Evolutionary conservation across 2,329 filamentous ascomycete species (phyloP).

Genomic region (Aspergillus sergii): DNA sequence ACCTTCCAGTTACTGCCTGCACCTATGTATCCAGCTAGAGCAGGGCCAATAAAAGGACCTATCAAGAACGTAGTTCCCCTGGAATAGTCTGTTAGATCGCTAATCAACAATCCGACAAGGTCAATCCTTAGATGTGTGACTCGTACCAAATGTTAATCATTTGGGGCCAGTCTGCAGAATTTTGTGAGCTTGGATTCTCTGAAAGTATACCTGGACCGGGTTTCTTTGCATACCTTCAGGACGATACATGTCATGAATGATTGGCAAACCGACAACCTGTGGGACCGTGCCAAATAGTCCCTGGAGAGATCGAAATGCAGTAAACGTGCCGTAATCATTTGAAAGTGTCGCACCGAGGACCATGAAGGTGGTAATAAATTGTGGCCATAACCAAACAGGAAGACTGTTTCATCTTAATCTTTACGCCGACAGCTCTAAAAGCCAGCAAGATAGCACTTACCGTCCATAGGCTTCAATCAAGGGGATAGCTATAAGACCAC

Average conservation of each 20-base stretch:
- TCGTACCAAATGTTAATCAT: neutral
- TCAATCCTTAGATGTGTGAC: neutral
- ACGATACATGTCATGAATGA: conserved; percentile 44
- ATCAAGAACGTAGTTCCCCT: conserved; percentile 30
- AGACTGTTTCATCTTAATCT: conserved; percentile 27
- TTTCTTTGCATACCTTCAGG: conserved; percentile 22
- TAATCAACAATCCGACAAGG: neutral
- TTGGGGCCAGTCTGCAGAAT: neutral
- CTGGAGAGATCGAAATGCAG: conserved; percentile 41
- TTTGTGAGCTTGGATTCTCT: neutral
- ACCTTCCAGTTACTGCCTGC: conserved; percentile 34
- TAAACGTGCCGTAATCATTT: conserved; percentile 42
- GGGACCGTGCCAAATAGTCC: conserved; percentile 43
- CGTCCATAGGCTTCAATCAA: conserved; percentile 45
- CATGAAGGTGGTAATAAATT: conserved; percentile 41
- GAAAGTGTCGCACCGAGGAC: conserved; percentile 45
- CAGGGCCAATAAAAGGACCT: conserved; percentile 41
- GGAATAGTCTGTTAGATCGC: neutral
- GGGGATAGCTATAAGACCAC: conserved; percentile 42
- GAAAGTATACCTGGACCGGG: too few relatives aligned
- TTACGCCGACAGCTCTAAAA: neutral
- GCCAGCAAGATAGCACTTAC: conserved; percentile 25
- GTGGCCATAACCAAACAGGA: conserved; percentile 47
- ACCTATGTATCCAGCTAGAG: conserved; percentile 41
- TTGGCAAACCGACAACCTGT: conserved; percentile 43